Conservation (phyloP, 129 eudicot species). For the Chrysanthemum makinoi region DNA sequence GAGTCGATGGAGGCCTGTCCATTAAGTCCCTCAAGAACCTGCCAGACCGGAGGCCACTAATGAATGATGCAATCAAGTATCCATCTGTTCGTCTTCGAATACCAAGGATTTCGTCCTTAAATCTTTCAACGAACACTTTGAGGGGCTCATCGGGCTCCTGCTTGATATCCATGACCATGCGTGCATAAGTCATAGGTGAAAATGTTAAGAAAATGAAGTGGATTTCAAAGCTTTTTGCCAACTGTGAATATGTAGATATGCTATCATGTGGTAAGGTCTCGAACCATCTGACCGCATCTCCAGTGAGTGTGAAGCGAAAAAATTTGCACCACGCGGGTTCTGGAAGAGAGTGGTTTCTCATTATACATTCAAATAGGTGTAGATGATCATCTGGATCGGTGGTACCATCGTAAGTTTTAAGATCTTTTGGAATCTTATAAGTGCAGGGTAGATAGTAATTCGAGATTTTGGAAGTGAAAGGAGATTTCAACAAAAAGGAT, state of each 20-base stretch:
- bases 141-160: conserved; percentile 3
- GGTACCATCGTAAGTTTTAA: background rate
- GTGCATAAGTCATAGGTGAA: background rate
- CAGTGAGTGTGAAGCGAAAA: no score
- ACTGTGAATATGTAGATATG: no score
- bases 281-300: no score
- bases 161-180: background rate
- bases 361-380: background rate
- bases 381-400: background rate
- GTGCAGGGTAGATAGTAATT: no score
- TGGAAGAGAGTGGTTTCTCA: background rate
- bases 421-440: no score
- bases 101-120: background rate
- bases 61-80: background rate
- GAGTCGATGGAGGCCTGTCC: background rate
- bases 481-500: no score
- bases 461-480: no score
- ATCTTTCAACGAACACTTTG: background rate
- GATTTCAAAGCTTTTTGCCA: background rate
- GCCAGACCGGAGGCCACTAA: background rate
- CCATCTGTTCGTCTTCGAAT: background rate
- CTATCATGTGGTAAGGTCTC: no score
- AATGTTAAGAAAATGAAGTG: background rate
- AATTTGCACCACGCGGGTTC: background rate
- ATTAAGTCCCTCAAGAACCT: background rate